Percentiles rank a stretch among this genome's conserved stretches.
Evolutionary conservation across 163 green algal species (phyloP).

Genomic region (Coccomyxa subellipsoidea): DNA sequence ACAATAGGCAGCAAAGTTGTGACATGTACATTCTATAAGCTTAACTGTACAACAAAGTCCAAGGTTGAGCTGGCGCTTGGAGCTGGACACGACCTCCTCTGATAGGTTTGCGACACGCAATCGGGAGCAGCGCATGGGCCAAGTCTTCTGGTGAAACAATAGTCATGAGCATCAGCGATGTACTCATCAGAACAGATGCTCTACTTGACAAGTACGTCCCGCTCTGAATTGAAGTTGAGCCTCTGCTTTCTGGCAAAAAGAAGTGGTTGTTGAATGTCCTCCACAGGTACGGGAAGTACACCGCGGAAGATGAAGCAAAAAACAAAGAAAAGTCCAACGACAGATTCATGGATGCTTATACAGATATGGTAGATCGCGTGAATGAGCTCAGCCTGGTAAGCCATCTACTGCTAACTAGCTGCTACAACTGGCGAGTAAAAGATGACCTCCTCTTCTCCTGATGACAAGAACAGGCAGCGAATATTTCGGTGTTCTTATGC

Average conservation of each 20-base stretch:
- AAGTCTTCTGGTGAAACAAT: neutral
- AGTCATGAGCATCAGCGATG: slow-evolving; percentile 28
- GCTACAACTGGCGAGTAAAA: neutral
- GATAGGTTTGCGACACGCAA: neutral
- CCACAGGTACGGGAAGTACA: slow-evolving; percentile 57
- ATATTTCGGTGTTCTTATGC: neutral
- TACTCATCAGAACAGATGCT: slow-evolving; percentile 28
- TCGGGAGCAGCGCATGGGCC: too few relatives aligned
- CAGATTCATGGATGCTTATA: slow-evolving; percentile 45
- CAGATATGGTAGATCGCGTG: slow-evolving; percentile 34
- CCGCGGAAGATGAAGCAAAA: slow-evolving; percentile 8
- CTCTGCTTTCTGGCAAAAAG: neutral
- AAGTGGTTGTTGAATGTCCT: neutral
- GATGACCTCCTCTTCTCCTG: neutral
- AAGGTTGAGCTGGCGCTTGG: too few relatives aligned
- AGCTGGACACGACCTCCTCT: too few relatives aligned
- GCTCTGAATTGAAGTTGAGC: neutral
- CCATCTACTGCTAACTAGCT: neutral
- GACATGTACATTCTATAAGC: too few relatives aligned
- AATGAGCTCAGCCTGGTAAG: slow-evolving; percentile 50
- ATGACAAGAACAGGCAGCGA: neutral
- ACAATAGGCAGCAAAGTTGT: too few relatives aligned
- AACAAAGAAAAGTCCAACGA: slow-evolving; percentile 28
- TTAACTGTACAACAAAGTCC: too few relatives aligned
- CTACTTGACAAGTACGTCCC: slow-evolving; percentile 34